phyloP scores from a whole-genome alignment of 768 basidiomycete species.

The Naganishia onofrii region DNA sequence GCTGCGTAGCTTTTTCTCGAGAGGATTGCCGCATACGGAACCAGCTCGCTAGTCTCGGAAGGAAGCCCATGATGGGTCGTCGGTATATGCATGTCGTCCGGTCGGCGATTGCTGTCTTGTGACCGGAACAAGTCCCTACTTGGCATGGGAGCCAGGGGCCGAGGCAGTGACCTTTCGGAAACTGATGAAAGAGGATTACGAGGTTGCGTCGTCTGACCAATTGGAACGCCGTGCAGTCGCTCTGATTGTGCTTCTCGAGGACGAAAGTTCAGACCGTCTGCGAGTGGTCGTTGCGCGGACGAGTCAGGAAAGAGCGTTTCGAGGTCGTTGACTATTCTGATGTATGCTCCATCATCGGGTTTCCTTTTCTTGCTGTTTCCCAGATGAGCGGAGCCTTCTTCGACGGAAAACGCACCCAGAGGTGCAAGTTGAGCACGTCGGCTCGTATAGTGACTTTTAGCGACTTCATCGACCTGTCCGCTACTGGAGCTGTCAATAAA shows the following conservation, averaged over 20 bases:
- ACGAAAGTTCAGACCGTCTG: neutral
- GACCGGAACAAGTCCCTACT: neutral
- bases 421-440: neutral
- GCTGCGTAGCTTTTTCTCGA: neutral
- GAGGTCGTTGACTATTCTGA: too few relatives aligned
- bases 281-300: too few relatives aligned
- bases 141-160: neutral
- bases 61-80: neutral
- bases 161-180: neutral
- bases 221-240: neutral
- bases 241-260: neutral
- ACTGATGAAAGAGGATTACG: neutral
- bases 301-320: too few relatives aligned
- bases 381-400: neutral
- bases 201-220: neutral
- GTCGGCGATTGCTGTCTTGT: neutral
- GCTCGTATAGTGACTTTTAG: neutral
- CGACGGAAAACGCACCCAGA: neutral
- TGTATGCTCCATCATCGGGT: neutral
- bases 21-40: neutral
- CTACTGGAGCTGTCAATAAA: conserved; percentile 29
- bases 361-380: neutral
- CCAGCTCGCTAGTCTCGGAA: neutral
- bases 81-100: neutral
- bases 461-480: conserved; percentile 17